phyloP scores from a whole-genome alignment of 2,329 filamentous ascomycete species.

The Neofusicoccum umdonicola region DNA sequence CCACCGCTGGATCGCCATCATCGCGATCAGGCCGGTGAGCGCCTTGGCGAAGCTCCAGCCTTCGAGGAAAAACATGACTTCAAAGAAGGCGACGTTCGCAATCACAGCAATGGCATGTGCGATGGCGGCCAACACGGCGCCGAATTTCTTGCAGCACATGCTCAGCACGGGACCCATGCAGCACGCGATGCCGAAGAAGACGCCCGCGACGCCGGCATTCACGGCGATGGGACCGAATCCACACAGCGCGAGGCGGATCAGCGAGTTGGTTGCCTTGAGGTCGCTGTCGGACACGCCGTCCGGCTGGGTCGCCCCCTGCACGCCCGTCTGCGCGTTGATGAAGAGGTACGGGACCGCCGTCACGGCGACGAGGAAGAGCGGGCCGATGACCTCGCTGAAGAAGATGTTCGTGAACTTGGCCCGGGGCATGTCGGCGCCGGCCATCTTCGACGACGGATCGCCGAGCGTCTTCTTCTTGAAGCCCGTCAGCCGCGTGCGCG shows the following conservation, averaged over 20 bases:
- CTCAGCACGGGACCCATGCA: conserved; percentile 93
- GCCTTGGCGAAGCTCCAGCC: conserved; percentile 80
- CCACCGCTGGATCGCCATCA: conserved; percentile 86
- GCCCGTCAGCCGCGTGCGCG: conserved; percentile 91
- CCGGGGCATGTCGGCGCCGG: conserved; percentile 77
- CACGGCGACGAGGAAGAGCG: conserved; percentile 73
- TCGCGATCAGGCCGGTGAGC: conserved; percentile 85
- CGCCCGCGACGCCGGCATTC: conserved; percentile 77
- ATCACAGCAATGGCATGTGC: conserved; percentile 87
- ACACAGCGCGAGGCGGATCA: conserved; percentile 77
- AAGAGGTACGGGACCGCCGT: conserved; percentile 88
- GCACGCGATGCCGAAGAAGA: conserved; percentile 91
- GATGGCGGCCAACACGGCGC: conserved; percentile 88
- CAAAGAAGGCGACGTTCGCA: conserved; percentile 83
- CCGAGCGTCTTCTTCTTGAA: conserved; percentile 96
- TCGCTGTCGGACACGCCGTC: conserved; percentile 11
- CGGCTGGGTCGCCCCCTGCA: conserved; percentile 48
- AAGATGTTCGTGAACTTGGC: conserved; percentile 89
- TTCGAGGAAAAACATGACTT: conserved; percentile 93
- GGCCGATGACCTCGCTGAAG: conserved; percentile 84
- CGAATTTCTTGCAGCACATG: conserved; percentile 99
- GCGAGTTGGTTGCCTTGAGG: conserved; percentile 60
- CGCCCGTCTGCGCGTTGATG: conserved; percentile 94
- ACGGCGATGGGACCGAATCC: conserved; percentile 82
- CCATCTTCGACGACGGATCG: conserved; percentile 89